Evolutionary conservation across 2,329 filamentous ascomycete genomes (phyloP).

Genomic region (Colletotrichum tropicale): DNA sequence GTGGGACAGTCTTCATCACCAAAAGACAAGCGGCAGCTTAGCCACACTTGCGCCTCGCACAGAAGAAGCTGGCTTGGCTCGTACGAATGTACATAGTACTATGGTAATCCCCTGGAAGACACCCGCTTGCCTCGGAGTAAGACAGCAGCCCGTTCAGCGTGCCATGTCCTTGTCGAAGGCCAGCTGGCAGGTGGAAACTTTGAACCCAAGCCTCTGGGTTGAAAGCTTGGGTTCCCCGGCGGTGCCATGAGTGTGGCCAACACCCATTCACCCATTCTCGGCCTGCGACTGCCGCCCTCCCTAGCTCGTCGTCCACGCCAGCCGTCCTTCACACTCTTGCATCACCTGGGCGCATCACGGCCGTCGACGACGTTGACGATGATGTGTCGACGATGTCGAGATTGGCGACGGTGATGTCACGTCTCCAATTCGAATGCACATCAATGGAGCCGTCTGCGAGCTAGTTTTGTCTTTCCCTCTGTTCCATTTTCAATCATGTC

Average conservation of each 20-base stretch:
- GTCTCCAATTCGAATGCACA: background rate
- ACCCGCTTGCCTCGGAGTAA: background rate
- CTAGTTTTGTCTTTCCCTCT: background rate
- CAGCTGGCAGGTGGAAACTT: conserved; percentile 1
- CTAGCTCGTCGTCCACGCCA: background rate
- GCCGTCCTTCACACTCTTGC: background rate
- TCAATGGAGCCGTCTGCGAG: background rate
- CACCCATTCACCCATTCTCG: background rate
- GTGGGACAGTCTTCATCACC: background rate
- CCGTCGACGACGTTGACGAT: background rate
- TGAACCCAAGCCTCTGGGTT: background rate
- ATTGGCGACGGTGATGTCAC: conserved; percentile 4
- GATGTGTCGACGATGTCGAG: background rate
- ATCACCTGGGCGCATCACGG: background rate
- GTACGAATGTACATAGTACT: background rate
- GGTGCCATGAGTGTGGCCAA: background rate
- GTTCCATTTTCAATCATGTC: background rate
- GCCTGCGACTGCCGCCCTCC: background rate
- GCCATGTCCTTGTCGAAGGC: background rate
- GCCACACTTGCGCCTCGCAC: conserved; percentile 5
- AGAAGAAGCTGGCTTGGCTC: background rate
- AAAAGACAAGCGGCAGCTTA: background rate
- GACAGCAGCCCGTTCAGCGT: background rate
- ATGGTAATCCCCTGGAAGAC: background rate
- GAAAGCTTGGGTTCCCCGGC: background rate